These are phyloP conservation scores for Alternaria conjuncta DNA, from an alignment of 2,329 filamentous ascomycete genomes.

Conservation along the genomic window DNA sequence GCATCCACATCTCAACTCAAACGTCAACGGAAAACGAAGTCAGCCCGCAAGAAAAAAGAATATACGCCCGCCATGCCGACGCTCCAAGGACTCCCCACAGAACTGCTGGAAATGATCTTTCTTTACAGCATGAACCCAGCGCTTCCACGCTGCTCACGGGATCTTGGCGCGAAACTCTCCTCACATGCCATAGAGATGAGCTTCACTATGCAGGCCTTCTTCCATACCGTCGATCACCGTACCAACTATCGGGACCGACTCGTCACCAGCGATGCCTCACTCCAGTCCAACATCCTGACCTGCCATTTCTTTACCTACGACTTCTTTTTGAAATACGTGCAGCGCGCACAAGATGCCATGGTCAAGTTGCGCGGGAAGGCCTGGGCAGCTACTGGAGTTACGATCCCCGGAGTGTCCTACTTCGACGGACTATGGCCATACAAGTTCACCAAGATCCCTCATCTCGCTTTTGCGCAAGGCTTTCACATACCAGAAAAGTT, in stretches of 20 bases:
- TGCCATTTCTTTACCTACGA: conserved; percentile 47
- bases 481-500: conserved; percentile 46
- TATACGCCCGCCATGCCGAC: conserved; percentile 36
- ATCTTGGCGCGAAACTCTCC: conserved; percentile 41
- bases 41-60: conserved; percentile 19
- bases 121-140: conserved; percentile 45
- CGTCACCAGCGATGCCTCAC: conserved; percentile 21
- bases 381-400: conserved; percentile 38
- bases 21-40: conserved; percentile 18
- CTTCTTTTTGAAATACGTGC: conserved; percentile 44
- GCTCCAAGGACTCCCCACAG: conserved; percentile 43
- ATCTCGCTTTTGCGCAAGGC: conserved; percentile 39
- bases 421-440: conserved; percentile 42
- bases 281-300: conserved; percentile 40
- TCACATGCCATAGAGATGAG: conserved; percentile 36
- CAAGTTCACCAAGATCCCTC: conserved; percentile 39
- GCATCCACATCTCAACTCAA: conserved; percentile 12
- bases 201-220: conserved; percentile 42
- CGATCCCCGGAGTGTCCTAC: conserved; percentile 26
- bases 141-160: conserved; percentile 39
- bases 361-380: conserved; percentile 36
- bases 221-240: conserved; percentile 42
- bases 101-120: conserved; percentile 46
- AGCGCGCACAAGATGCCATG: conserved; percentile 37
- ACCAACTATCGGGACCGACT: conserved; percentile 30